These are phyloP conservation scores for Tolypocladium inflatum DNA, from an alignment of 2,329 filamentous ascomycete genomes.

Conservation along the genomic window DNA sequence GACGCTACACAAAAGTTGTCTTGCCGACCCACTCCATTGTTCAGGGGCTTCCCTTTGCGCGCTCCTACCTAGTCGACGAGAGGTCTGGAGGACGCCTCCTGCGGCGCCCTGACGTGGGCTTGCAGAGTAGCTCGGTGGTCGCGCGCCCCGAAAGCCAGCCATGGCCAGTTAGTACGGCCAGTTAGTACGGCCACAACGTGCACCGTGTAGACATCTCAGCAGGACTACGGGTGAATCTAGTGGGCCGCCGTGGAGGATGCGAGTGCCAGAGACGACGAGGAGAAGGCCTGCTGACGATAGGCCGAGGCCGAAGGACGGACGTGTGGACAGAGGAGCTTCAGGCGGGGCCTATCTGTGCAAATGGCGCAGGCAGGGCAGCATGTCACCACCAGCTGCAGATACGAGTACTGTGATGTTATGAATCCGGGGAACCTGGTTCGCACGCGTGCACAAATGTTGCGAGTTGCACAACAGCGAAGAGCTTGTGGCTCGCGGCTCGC, in stretches of 20 bases:
- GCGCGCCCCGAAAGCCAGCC: not conserved
- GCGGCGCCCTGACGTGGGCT: not conserved
- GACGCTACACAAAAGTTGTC: not conserved
- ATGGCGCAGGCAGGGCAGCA: not conserved
- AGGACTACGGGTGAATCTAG: not conserved
- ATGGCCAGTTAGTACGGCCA: not conserved
- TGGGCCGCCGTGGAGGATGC: not conserved
- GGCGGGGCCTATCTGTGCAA: not conserved
- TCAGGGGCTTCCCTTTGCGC: not conserved
- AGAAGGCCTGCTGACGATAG: not conserved
- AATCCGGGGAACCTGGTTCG: not conserved
- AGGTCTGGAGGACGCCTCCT: not conserved
- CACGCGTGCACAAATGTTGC: not conserved
- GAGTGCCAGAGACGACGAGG: not conserved
- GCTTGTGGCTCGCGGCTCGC: not conserved
- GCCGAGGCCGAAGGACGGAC: not conserved
- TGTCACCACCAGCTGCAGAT: too few relatives aligned
- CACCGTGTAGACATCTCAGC: not conserved
- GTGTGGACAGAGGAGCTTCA: not conserved
- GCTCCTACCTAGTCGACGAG: not conserved
- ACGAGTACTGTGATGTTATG: not conserved
- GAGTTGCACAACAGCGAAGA: not conserved
- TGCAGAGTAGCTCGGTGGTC: not conserved
- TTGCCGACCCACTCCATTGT: not conserved
- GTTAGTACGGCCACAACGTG: not conserved